A percentile compares a stretch with the other conserved stretches of the same genome.
phyloP scores from a whole-genome alignment of 345 rosid genomes.

The Syzygium grande region DNA sequence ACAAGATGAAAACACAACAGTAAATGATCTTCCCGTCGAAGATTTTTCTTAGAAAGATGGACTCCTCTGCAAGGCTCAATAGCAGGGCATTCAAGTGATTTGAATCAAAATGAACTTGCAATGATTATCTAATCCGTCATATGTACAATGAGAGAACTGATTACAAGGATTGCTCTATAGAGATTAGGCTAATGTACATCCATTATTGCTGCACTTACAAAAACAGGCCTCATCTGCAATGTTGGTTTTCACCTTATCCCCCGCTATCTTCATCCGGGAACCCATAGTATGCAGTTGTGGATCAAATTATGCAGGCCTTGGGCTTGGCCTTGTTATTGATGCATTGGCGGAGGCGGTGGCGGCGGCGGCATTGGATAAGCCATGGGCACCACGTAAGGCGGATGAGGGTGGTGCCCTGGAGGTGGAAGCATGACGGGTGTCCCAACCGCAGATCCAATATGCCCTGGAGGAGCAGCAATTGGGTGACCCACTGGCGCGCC shows the following conservation, averaged over 20 bases:
- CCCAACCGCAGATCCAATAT: conserved; percentile 73
- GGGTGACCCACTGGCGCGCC: conserved; percentile 76
- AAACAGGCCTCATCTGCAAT: not conserved
- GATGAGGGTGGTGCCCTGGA: conserved; percentile 52
- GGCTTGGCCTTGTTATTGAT: conserved; percentile 24
- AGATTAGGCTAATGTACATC: not conserved
- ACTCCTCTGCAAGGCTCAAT: not conserved
- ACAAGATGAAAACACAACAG: not conserved
- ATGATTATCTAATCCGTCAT: not conserved
- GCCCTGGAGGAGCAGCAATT: conserved; percentile 50
- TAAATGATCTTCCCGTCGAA: not conserved
- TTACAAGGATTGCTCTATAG: not conserved
- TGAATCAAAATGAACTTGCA: not conserved
- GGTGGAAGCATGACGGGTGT: conserved; percentile 96
- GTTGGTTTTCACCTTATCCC: not conserved
- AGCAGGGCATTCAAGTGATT: not conserved
- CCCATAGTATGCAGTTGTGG: not conserved
- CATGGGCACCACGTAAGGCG: conserved; percentile 56
- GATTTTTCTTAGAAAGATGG: not conserved
- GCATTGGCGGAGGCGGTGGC: conserved; percentile 29
- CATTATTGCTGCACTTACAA: not conserved
- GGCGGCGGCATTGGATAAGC: conserved; percentile 56
- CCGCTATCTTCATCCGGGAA: not conserved
- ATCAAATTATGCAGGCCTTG: not conserved
- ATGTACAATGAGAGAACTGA: not conserved